Base-by-base conservation (phyloP, 2,329 filamentous ascomycete genomes). In the Fusarium graminum region DNA sequence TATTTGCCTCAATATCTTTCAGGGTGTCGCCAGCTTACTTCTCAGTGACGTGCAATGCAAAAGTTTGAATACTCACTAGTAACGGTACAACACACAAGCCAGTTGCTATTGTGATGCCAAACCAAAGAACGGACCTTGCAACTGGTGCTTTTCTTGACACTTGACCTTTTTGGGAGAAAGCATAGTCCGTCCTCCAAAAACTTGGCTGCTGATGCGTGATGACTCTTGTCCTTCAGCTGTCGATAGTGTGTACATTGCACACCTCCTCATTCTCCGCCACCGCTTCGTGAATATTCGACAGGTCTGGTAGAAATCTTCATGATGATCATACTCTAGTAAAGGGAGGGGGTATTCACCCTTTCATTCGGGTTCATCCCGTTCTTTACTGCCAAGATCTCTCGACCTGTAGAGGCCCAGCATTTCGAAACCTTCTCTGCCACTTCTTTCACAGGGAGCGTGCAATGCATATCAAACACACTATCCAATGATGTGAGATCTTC, bases 181-280 rank as follows among this genome's bases (percentile, higher is more conserved):
- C 50, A 65, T 63, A 52, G 59, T 46, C 62, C 45, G 59, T 46
- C 62, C 45, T 43, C 52, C 42, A 56, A 56, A 56, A 65, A 65
- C 51, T 50, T 68, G 64, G 67, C 67, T 66, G 59, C 45, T 67
- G 68, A 65, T 69, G 62, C 44, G 55, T 51, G 54, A 71, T 71
- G 68, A 71, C 68, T 71, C 68, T 66, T 71, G 54, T 57, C 55
- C 38, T 49, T 70, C 54, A 61, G 42, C 45, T 60, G n/a, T 63
- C 39, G 44, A 54, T 63, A 67, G 45, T 60, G 45, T 60, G 22
- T 22, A 22, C 22, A 22, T 22, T 22, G 42, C 59, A 65, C 67
- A 60, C 64, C 69, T 70, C 67, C 64, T 45, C 67, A 56, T 66
- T 67, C 61, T 68, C 67, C 67, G 56, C 69, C 64, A 62, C 57